Conservation (phyloP, 192 early-diverging fungal genomes). For the Phlyctochytrium arcticum region DNA sequence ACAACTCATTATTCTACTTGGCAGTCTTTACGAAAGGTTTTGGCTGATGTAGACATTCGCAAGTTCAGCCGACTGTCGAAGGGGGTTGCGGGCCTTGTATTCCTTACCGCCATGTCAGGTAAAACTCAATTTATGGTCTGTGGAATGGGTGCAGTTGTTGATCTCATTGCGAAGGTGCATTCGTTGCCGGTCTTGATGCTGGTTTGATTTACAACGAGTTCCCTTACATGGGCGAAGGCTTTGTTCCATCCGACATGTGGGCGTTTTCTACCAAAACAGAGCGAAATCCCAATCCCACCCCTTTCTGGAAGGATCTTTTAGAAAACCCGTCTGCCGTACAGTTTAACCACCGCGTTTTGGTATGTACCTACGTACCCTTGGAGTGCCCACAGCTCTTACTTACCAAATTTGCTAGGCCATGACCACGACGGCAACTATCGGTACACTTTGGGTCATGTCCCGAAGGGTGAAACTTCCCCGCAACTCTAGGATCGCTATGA, state of each 20-base stretch:
- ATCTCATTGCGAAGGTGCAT: slow-evolving; percentile 54
- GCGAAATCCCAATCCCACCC: slow-evolving; percentile 49
- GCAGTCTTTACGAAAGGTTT: not conserved
- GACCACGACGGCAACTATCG: slow-evolving; percentile 70
- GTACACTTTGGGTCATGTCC: slow-evolving; percentile 70
- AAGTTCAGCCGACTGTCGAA: slow-evolving; percentile 51
- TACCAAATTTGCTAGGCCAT: too few species aligned
- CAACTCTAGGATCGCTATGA: slow-evolving; percentile 62
- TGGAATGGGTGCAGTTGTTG: not conserved
- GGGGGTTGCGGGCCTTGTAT: slow-evolving; percentile 64
- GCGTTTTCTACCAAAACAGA: slow-evolving; percentile 43
- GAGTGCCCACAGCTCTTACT: too few species aligned
- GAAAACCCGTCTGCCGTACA: slow-evolving; percentile 94
- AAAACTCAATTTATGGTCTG: not conserved
- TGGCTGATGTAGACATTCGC: slow-evolving; percentile 2
- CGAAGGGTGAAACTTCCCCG: slow-evolving; percentile 69
- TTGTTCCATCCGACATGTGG: slow-evolving; percentile 69
- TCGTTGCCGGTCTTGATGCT: slow-evolving; percentile 96
- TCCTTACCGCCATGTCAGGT: slow-evolving; percentile 78
- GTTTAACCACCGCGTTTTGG: slow-evolving; percentile 90
- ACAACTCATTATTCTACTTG: not conserved
- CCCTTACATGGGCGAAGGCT: slow-evolving; percentile 83
- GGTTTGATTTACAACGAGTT: slow-evolving; percentile 97
- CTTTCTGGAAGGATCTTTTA: slow-evolving; percentile 81
- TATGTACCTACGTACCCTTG: slow-evolving; percentile 29